A percentile compares a stretch with the other conserved stretches of the same genome.
Conservation (phyloP, 2,329 filamentous ascomycete genomes). For the Colletotrichum sp. region DNA sequence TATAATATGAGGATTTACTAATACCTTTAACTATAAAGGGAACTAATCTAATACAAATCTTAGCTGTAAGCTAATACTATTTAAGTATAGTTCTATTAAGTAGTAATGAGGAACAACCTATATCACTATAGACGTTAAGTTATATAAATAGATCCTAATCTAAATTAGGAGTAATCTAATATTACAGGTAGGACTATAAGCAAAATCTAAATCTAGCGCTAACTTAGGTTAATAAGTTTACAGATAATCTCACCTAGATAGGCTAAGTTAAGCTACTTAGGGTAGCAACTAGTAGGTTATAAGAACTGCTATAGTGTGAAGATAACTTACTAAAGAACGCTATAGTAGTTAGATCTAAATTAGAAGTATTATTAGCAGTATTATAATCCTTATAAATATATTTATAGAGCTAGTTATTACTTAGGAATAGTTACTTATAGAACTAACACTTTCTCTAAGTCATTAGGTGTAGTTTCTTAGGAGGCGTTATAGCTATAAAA, state of each 20-base stretch:
- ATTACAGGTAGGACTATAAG: not conserved
- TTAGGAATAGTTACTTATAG: no score
- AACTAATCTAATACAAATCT: not conserved
- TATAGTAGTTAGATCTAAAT: no score
- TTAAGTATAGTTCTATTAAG: not conserved
- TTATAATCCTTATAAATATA: no score
- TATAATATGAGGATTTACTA: not conserved
- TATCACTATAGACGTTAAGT: not conserved
- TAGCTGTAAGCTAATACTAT: not conserved
- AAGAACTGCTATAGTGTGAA: no score
- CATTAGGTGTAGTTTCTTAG: no score
- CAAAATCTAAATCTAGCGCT: not conserved
- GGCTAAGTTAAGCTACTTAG: not conserved
- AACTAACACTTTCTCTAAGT: no score
- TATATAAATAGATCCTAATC: not conserved
- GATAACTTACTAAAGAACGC: no score
- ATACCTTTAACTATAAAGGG: not conserved
- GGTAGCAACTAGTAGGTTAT: no score
- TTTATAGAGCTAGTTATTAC: no score
- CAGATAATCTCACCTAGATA: not conserved
- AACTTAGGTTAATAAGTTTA: not conserved
- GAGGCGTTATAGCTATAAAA: no score
- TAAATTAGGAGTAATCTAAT: not conserved
- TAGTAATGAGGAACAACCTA: not conserved
- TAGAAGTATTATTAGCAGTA: no score